These are phyloP conservation scores for Fraxinus floribunda DNA, from an alignment of 305 asterid genomes.

Conservation along the genomic window DNA sequence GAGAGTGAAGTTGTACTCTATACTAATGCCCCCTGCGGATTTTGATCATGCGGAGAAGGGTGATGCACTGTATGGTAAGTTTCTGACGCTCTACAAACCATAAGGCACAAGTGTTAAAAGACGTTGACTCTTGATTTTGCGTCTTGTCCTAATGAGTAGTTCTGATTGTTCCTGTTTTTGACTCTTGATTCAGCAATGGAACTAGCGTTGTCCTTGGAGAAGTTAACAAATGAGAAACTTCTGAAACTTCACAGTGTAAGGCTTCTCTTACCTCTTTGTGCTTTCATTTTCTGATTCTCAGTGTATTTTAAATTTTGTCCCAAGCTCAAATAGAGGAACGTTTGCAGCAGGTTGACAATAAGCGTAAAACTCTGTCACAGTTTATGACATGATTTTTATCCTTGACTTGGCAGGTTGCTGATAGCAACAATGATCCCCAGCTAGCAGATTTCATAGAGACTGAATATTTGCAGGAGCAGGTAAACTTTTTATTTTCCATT, in stretches of 20 bases:
- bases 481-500: slow-evolving; percentile 14
- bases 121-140: not conserved
- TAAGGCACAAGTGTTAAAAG: not conserved
- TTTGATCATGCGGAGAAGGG: not conserved
- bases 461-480: slow-evolving; percentile 80
- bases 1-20: not conserved
- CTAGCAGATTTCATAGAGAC: slow-evolving; percentile 71
- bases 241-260: slow-evolving; percentile 56
- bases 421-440: slow-evolving; percentile 55
- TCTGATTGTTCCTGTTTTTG: not conserved
- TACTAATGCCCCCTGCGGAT: not conserved
- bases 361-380: not conserved
- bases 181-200: slow-evolving; percentile 71
- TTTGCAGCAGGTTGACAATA: not conserved
- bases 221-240: slow-evolving; percentile 65
- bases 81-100: not conserved
- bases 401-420: slow-evolving; percentile 56
- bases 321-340: not conserved
- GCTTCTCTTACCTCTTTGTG: not conserved
- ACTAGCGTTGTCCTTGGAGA: slow-evolving; percentile 72
- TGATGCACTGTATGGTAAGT: not conserved
- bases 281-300: not conserved
- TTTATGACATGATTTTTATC: not conserved
- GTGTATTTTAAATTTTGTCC: not conserved
- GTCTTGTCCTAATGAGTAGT: not conserved